These are phyloP conservation scores for Eutrema yunnanense DNA, from an alignment of 345 rosid genomes.

Conservation along the genomic window DNA sequence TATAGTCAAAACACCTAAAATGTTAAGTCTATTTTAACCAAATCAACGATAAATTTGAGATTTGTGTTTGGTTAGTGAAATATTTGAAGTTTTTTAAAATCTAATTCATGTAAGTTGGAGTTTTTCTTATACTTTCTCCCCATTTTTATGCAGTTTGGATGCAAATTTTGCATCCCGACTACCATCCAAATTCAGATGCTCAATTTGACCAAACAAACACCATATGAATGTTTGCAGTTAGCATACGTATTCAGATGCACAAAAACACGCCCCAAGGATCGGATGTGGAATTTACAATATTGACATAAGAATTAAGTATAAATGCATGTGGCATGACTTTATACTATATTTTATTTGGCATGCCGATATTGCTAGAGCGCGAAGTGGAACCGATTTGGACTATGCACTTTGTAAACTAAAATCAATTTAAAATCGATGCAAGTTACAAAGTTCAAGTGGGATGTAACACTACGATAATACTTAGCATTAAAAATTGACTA, in stretches of 20 bases:
- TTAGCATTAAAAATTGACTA: not conserved
- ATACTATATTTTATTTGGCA: not conserved
- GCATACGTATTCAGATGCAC: not conserved
- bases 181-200: not conserved
- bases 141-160: too few relatives aligned
- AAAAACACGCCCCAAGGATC: not conserved
- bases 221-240: not conserved
- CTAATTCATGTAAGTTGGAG: too few relatives aligned
- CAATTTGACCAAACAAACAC: not conserved
- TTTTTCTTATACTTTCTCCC: too few relatives aligned
- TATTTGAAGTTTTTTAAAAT: too few relatives aligned
- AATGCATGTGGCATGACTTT: not conserved
- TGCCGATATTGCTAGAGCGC: not conserved
- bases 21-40: too few relatives aligned
- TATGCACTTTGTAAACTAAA: constrained; percentile 7
- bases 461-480: constrained; percentile 5
- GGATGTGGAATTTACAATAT: not conserved
- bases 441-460: not conserved
- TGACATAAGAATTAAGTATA: not conserved
- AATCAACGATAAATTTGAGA: too few relatives aligned
- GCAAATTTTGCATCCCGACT: too few relatives aligned
- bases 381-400: constrained; percentile 20
- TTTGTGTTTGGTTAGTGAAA: too few relatives aligned
- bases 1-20: too few relatives aligned
- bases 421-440: not conserved